Evolutionary conservation across 345 rosid species (phyloP), one percentile per base, ranked within the genome.

Genomic region (Brassica incana): DNA sequence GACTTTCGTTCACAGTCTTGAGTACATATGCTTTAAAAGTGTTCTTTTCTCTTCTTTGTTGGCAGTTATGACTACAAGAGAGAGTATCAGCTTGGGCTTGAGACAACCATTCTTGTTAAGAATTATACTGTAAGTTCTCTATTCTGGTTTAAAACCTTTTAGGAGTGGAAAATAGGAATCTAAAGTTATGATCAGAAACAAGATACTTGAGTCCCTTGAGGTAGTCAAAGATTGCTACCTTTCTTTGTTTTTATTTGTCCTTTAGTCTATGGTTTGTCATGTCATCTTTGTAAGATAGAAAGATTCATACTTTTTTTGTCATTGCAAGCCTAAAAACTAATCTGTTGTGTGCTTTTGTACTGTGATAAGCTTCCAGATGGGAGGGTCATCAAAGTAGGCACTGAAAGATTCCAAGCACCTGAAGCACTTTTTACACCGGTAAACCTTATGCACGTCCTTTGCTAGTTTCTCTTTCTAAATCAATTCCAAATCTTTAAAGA

Each of bases 351-450:
- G 14, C 10, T 16, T 18, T 75, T 48, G 67, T 69, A 9, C 48
- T 56, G 62, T 76, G 61, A 81, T 73, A 89, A 95, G 98, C 92
- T 95, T 72, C 99, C 99, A 79, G 99, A 95, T 84, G 98, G 98
- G 77, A 88, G 98, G 80, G 85, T 90, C 74, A 90, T 95, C 78
- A 92, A 95, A 89, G 97, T 92, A 72, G 98, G 99, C 72, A 92
- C 99, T n/a, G 99, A 95, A 87, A 83, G 99, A 74, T 95, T 95
- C 82, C 98, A 95, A 80, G 98, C 99, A 69, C 97, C 99, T 43
- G 98, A 95, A 85, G 99, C 99, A 23, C 92, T 95, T 60, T 95
- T 95, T 73, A 90, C 99, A 14, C 99, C 98, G 27, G 99, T 95
- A 83, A 86, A 90, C 60, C 69, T 56, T 8, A 61, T 59, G 33